A percentile compares a stretch with the other conserved stretches of the same genome.
Conservation (phyloP, 129 eudicot species). For the Pittosporum tobira region DNA sequence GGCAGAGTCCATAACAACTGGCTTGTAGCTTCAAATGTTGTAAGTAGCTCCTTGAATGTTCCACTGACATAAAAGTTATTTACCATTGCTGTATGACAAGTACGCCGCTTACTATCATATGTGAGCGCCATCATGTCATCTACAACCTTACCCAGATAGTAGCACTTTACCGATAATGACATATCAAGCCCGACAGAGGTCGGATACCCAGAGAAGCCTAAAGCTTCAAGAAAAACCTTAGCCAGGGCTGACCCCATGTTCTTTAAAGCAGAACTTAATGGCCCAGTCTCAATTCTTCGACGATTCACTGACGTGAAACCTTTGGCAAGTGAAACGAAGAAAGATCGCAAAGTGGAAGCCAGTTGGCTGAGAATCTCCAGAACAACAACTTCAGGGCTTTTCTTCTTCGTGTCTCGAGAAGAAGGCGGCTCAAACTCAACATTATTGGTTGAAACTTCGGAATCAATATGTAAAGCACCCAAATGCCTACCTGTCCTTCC, state of each 20-base stretch:
- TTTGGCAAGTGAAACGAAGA: constrained; percentile 75
- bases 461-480: constrained; percentile 75
- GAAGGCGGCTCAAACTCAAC: constrained; percentile 38
- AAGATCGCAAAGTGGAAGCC: constrained; percentile 70
- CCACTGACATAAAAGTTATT: constrained; percentile 93
- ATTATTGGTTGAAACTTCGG: constrained; percentile 46
- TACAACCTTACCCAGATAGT: constrained; percentile 93
- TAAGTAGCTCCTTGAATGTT: constrained; percentile 84
- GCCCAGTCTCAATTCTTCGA: constrained; percentile 76
- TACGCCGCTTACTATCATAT: constrained; percentile 72
- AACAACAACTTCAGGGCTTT: constrained; percentile 65
- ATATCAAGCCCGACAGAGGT: constrained; percentile 38
- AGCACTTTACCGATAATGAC: constrained; percentile 68
- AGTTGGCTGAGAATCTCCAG: constrained; percentile 67
- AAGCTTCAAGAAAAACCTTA: constrained; percentile 74
- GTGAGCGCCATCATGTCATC: constrained; percentile 76
- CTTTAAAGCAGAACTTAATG: constrained; percentile 78
- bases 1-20: constrained; percentile 90
- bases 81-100: constrained; percentile 66
- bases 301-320: constrained; percentile 82
- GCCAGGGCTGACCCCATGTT: constrained; percentile 82
- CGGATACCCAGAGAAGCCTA: constrained; percentile 66
- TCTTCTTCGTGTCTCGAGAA: constrained; percentile 57
- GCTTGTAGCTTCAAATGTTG: constrained; percentile 98
- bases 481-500: constrained; percentile 78